phyloP scores from a whole-genome alignment of 2,329 filamentous ascomycete genomes.

The Fusarium robinianum region DNA sequence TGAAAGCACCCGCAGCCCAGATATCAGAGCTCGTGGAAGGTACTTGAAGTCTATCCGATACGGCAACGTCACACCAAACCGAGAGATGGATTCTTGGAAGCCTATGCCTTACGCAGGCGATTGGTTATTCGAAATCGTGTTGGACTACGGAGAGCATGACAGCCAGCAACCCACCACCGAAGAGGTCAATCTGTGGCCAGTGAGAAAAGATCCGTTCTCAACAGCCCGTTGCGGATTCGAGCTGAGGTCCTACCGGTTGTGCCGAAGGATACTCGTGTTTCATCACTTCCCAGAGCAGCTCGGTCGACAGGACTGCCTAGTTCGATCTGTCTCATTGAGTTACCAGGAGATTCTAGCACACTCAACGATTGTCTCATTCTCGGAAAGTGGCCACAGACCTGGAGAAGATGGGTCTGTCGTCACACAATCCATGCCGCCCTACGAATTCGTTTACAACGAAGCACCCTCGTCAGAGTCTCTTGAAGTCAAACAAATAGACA shows the following conservation, averaged over 20 bases:
- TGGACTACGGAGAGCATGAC: constrained; percentile 44
- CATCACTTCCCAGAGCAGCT: constrained; percentile 39
- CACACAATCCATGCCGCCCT: too few relatives aligned
- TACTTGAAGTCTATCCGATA: constrained; percentile 32
- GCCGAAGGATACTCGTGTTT: constrained; percentile 41
- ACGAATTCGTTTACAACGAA: too few relatives aligned
- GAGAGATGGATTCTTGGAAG: background rate
- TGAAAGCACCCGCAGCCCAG: too few relatives aligned
- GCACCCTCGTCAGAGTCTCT: too few relatives aligned
- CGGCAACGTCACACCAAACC: constrained; percentile 18
- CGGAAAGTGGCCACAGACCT: too few relatives aligned
- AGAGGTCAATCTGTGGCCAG: constrained; percentile 24
- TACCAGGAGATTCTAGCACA: too few relatives aligned
- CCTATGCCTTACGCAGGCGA: background rate
- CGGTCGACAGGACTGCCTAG: constrained; percentile 28
- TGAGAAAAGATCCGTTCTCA: constrained; percentile 40
- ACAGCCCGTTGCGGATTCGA: constrained; percentile 37
- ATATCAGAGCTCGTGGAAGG: constrained; percentile 12
- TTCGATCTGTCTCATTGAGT: background rate
- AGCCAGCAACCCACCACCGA: constrained; percentile 12
- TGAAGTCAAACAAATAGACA: too few relatives aligned
- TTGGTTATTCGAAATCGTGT: constrained; percentile 42
- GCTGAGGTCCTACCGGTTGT: constrained; percentile 38
- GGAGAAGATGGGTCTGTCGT: too few relatives aligned
- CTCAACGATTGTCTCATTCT: too few relatives aligned